Base-by-base conservation (phyloP, 306 rosid genomes). In the Aeschynomene evenia region DNA sequence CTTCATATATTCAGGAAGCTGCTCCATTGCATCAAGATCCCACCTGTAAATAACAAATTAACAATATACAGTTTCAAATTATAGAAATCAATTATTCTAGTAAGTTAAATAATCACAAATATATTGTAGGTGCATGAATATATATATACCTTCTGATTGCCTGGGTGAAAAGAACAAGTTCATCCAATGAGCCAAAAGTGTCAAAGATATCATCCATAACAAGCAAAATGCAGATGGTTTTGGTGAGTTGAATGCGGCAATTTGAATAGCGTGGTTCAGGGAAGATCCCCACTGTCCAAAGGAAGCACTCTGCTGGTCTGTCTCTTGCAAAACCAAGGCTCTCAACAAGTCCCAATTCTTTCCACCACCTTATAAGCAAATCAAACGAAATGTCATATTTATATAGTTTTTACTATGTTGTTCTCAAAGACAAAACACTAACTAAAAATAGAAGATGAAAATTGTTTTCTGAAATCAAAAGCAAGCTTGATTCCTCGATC, bases 281-380 rank as follows among this genome's bases (percentile, higher is more conserved):
- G 77, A 83, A 78, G 10, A 59, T 21, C 12, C 87, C 87, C 48
- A 79, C 28, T 10, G 87, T 79, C 87, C 84, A 83, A 7, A 83
- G 29, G 54, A 79, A 83, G 77, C 87, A 83, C 40, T 83, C 82
- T n/a, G 68, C 8, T 62, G 87, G 87, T 45, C 82, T 79, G 16
- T 83, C 82, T 76, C 87, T 79, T 0, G 40, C 87, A 51, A 83
- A 83, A 56, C 84, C 74, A 61, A 83, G 79, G 28, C n/a, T 76
- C 10, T 63, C 68, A 49, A 79, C 74, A 2, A 83, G 80, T 42
- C 72, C 87, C 48, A 83, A 28, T 9, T 72, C 52, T 33, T 76
- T 79, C 84, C 82, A 83, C 87, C 87, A 83, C 68, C 87, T 83
- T n/a, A n/a, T n/a, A 68, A 54, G 18, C n/a, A 74, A 49, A 66